Evolutionary conservation across 208 protist species (phyloP).

Genomic region (Tritrichomonas musculus): DNA sequence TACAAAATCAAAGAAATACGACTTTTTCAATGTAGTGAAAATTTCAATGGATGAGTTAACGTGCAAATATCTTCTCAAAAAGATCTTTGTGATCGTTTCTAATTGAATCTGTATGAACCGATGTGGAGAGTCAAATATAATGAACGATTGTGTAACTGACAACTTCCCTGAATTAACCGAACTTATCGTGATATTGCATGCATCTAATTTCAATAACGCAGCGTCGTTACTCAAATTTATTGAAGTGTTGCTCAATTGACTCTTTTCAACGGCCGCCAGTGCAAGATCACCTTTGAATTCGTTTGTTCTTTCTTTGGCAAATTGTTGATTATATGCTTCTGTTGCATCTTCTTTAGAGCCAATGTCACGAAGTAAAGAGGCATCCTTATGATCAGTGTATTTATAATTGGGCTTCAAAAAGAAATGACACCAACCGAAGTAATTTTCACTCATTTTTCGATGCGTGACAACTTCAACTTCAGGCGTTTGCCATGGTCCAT

Average conservation of each 20-base stretch:
- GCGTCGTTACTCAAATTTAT: neutral
- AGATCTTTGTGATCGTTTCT: neutral
- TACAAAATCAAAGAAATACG: neutral
- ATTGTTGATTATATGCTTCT: neutral
- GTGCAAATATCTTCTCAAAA: neutral
- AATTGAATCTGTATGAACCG: neutral
- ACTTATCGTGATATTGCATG: neutral
- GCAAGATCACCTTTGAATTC: constrained; percentile 9
- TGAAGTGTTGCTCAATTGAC: neutral
- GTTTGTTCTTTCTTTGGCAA: neutral
- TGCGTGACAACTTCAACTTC: neutral
- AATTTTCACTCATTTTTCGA: neutral
- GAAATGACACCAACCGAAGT: neutral
- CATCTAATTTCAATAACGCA: neutral
- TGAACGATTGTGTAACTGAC: neutral
- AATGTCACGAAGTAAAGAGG: neutral
- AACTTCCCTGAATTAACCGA: neutral
- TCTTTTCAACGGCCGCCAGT: neutral
- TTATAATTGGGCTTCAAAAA: neutral
- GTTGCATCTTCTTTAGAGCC: neutral
- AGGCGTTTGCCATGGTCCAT: neutral
- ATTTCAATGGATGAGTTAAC: neutral
- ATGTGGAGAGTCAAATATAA: neutral
- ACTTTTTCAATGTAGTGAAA: neutral
- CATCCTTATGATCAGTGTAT: neutral